phyloP scores from a whole-genome alignment of 2,329 filamentous ascomycete genomes.

The Biscogniauxia marginata region DNA sequence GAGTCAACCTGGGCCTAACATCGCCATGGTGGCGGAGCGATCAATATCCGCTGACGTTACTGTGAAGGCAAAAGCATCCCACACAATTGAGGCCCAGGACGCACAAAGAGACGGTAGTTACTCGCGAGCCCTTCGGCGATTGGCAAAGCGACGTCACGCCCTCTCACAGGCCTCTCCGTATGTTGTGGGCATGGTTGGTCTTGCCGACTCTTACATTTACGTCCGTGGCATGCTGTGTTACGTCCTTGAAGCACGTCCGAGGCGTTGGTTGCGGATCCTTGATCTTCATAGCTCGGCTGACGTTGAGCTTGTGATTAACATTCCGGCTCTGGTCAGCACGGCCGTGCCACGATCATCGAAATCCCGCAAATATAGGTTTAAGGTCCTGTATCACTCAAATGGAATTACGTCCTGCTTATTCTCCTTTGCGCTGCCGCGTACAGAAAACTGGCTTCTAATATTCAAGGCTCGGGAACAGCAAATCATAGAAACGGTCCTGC shows the following conservation, averaged over 20 bases:
- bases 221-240: constrained; percentile 65
- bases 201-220: constrained; percentile 62
- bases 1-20: constrained; percentile 20
- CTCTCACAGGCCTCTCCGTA: constrained; percentile 62
- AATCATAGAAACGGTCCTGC: constrained; percentile 40
- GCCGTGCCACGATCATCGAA: constrained; percentile 36
- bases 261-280: constrained; percentile 52
- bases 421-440: constrained; percentile 38
- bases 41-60: constrained; percentile 27
- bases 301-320: constrained; percentile 56
- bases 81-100: constrained; percentile 33
- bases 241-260: constrained; percentile 42
- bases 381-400: constrained; percentile 56
- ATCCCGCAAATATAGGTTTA: constrained; percentile 45
- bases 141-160: constrained; percentile 60
- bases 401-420: constrained; percentile 59
- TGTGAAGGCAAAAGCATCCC: constrained; percentile 33
- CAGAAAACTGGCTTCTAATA: constrained; percentile 53
- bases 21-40: not conserved
- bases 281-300: constrained; percentile 50
- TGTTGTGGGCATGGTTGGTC: constrained; percentile 56
- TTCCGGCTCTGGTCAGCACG: constrained; percentile 41
- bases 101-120: constrained; percentile 37
- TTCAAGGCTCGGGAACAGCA: constrained; percentile 41
- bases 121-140: constrained; percentile 54